phyloP scores from a whole-genome alignment of 148 eudicot species.

The Rheum nobile region DNA sequence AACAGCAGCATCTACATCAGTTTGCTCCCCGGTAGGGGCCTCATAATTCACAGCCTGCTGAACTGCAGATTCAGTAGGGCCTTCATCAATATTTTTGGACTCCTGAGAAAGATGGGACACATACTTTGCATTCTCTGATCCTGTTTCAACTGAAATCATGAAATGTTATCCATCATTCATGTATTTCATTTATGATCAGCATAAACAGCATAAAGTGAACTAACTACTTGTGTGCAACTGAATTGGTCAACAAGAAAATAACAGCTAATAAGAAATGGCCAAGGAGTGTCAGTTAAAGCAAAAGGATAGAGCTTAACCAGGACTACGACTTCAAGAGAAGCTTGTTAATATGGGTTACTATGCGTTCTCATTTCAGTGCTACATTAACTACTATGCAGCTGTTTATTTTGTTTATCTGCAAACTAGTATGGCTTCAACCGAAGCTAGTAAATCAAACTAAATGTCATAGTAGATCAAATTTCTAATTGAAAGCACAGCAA shows the following conservation, averaged over 20 bases:
- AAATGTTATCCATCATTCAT: neutral
- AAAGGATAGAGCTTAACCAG: neutral
- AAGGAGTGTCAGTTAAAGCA: neutral
- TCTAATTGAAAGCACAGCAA: neutral
- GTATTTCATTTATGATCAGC: neutral
- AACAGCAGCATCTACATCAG: slow-evolving; percentile 1
- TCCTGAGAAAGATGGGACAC: slow-evolving; percentile 2
- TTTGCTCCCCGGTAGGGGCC: slow-evolving; percentile 10
- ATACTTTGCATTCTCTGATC: neutral
- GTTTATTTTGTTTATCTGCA: neutral
- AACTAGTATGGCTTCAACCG: neutral
- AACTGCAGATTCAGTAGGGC: neutral
- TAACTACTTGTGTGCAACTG: neutral
- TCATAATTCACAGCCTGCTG: slow-evolving; percentile 12
- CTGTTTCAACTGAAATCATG: slow-evolving; percentile 2
- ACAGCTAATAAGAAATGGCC: neutral
- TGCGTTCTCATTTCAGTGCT: neutral
- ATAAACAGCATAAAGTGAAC: neutral
- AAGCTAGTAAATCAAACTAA: neutral
- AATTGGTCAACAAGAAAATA: neutral
- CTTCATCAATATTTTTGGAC: neutral
- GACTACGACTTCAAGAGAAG: neutral
- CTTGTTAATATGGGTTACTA: neutral
- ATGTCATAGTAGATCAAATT: neutral
- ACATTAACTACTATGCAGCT: neutral